Base-by-base conservation (phyloP, 805 yeast species). In the Saccharomycopsis guyanensis region DNA sequence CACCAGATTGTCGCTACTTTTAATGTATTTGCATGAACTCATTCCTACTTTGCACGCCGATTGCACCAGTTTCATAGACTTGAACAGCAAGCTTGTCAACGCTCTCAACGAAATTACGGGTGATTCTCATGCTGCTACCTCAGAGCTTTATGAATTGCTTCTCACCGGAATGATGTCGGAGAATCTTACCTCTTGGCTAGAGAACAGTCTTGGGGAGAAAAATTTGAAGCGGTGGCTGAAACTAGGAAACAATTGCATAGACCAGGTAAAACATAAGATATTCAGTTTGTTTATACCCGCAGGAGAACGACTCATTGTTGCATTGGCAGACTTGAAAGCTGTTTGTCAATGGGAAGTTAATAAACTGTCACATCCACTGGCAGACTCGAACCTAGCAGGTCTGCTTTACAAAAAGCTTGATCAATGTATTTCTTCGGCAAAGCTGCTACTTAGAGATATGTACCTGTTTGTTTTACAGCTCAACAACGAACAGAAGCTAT, bases 201-300 rank as follows among this genome's bases (percentile, higher is more conserved):
- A 75, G 19, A 80, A 80, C 53, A 76, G 78, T 40, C 64, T 83
- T 29, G 88, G 86, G 0, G 87, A 81, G 51, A 65, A 83, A 51
- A 85, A 85, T 24, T 58, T 75, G 16, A 75, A 73, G 51, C 67
- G 75, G 53, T 74, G 86, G 74, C 62, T 64, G 2, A 71, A 69
- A 43, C 43, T 71, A 15, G 81, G 83, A 0, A 70, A 68, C 31
- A 60, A 68, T 1, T 65, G 72, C 12, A 80, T 73, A 55, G 82
- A 79, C 37, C 63, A 64, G 38, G 61, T 73, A 0, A 62, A 78
- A 45, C 72, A 75, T 46, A 59, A 66, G 0, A 53, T 76, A 1
- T 72, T 74, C 46, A 66, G 74, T 36, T 71, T 72, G 34, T 49
- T 80, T 18, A 65, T 80, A 5, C 78, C 82, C 3, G 69, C 79